Evolutionary conservation across 345 rosid genomes (phyloP), one percentile per base, ranked within the genome.

Genomic region (Firmiana major): DNA sequence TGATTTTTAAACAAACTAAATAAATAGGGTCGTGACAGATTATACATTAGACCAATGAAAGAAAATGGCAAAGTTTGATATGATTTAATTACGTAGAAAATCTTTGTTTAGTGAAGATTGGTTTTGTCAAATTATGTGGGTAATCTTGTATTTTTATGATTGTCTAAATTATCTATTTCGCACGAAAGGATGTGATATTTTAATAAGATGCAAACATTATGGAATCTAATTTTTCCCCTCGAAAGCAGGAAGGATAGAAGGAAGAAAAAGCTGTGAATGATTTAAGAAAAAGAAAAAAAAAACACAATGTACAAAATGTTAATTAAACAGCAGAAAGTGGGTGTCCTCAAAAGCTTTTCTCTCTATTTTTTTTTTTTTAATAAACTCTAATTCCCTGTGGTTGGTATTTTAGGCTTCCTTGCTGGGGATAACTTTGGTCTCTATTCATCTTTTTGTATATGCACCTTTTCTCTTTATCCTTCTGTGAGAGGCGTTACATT

Each of bases 241-340:
- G 75, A 86, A 86, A 86, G 87, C 84, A 86, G 82, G 84, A 72
- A 81, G 79, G 13, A 43, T 24, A 22, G 7, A 49, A 22, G 22
- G 59, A 65, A 73, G 71, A 74, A 71, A 78, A 79, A 82, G 83
- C 48, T 79, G 82, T 49, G 78, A 63, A 74, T 73, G 79, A 63
- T 26, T 74, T 74, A 64, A 63, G 28, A 76, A 79, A 9, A 57
- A 8, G 3, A 57, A 21, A 57, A 3, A 2, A 0, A 7, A 55
- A 19, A 17, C 16, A 15, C 3, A 55, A 24, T 46, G 22, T 69
- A 69, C 42, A 69, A 26, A 69, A 70, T 70, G 43, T 70, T 70
- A 59, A 75, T 66, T 77, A 78, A 79, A 79, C 76, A 68, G 86
- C 87, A 80, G 84, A 86, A 88, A 88, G 91, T 83, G 83, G 84